phyloP scores from a whole-genome alignment of 2,329 filamentous ascomycete genomes.

The Exophiala xenobiotica region DNA sequence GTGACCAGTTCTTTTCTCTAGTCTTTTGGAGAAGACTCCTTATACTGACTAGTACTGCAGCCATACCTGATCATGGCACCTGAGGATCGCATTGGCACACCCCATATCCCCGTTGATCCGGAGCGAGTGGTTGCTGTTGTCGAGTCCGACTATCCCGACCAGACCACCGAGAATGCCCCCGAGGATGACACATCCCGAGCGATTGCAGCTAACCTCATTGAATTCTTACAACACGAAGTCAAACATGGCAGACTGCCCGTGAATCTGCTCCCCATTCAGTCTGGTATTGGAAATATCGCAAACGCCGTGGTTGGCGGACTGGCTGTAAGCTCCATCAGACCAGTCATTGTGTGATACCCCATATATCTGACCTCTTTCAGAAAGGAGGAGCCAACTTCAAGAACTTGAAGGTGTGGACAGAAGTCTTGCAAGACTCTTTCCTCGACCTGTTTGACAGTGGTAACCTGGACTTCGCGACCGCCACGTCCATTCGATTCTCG shows the following conservation, averaged over 20 bases:
- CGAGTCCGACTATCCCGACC: constrained; percentile 80
- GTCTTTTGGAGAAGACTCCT: no score
- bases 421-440: constrained; percentile 90
- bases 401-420: constrained; percentile 89
- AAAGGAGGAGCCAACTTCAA: constrained; percentile 73
- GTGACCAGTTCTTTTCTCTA: no score
- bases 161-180: constrained; percentile 70
- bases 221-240: constrained; percentile 85
- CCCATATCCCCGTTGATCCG: constrained; percentile 78
- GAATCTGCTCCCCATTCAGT: constrained; percentile 78
- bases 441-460: constrained; percentile 88
- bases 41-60: constrained; percentile 5
- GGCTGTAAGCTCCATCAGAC: constrained; percentile 38
- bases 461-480: constrained; percentile 83
- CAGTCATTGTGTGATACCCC: no score
- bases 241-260: constrained; percentile 71
- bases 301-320: constrained; percentile 88
- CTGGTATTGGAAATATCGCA: constrained; percentile 88
- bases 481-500: constrained; percentile 86
- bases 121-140: constrained; percentile 82
- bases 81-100: constrained; percentile 81
- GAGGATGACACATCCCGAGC: constrained; percentile 70
- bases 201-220: constrained; percentile 78
- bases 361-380: no score
- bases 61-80: constrained; percentile 72